These are phyloP conservation scores for Ogataea hybrid DNA, from an alignment of 1,139 yeast species.

Conservation along the genomic window DNA sequence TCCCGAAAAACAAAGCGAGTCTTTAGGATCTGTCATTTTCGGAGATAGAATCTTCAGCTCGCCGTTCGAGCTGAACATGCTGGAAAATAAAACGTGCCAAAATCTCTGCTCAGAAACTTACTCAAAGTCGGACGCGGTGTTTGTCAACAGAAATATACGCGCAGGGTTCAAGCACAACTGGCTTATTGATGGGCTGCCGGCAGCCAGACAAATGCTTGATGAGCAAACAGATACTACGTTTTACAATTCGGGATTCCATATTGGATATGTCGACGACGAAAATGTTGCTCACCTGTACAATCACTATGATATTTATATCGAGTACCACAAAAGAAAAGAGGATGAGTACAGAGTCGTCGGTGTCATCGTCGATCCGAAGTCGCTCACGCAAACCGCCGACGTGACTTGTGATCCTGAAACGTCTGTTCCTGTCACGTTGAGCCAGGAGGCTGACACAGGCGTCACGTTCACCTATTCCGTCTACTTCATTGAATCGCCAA, in stretches of 20 bases:
- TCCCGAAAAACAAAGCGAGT: constrained; percentile 76
- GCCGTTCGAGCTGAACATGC: constrained; percentile 79
- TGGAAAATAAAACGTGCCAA: constrained; percentile 66
- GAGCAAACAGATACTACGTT: constrained; percentile 55
- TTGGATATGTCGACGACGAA: constrained; percentile 60
- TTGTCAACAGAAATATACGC: constrained; percentile 72
- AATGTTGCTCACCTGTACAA: constrained; percentile 57
- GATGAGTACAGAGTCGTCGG: constrained; percentile 87
- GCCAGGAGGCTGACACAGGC: constrained; percentile 37
- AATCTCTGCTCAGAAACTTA: constrained; percentile 60
- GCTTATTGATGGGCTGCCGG: constrained; percentile 95
- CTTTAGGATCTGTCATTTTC: constrained; percentile 87
- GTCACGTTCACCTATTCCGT: constrained; percentile 65
- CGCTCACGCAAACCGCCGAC: constrained; percentile 45
- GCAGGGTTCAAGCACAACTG: constrained; percentile 89
- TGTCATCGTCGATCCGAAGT: constrained; percentile 69
- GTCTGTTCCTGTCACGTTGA: constrained; percentile 42
- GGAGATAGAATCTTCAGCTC: constrained; percentile 96
- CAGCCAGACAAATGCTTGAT: constrained; percentile 63
- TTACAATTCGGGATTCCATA: constrained; percentile 78
- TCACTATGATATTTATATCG: constrained; percentile 76
- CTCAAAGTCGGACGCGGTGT: constrained; percentile 62
- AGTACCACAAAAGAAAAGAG: constrained; percentile 75
- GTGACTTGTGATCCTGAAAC: constrained; percentile 36
- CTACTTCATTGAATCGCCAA: constrained; percentile 62